Conservation (phyloP, 2,329 filamentous ascomycete genomes). For the Sarocladium oryzae region DNA sequence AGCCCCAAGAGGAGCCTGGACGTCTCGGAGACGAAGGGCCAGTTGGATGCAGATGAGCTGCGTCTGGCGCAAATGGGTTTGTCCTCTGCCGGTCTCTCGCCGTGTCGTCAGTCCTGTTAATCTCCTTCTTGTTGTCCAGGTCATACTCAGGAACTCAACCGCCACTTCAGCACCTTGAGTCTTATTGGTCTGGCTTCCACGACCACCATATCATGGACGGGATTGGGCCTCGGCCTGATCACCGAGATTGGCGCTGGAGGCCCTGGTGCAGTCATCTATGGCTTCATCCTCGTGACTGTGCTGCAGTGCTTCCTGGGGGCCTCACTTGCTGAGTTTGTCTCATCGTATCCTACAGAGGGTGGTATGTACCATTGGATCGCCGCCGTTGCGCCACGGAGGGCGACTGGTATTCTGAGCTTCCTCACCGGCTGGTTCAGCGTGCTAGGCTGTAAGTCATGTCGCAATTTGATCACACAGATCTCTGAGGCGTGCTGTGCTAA, state of each 20-base stretch:
- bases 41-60: not conserved
- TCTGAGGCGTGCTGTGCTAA: too few relatives aligned
- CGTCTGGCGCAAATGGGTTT: conserved; percentile 15
- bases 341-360: conserved; percentile 40
- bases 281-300: conserved; percentile 40
- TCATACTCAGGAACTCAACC: conserved; percentile 41
- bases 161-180: conserved; percentile 40
- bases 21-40: not conserved
- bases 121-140: conserved; percentile 17
- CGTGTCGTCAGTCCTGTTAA: too few relatives aligned
- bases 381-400: conserved; percentile 33
- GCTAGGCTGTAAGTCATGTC: conserved; percentile 1
- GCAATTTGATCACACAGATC: too few relatives aligned
- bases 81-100: too few relatives aligned
- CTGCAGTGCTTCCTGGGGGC: conserved; percentile 39
- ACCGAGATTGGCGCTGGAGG: conserved; percentile 42
- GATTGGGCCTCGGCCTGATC: conserved; percentile 36
- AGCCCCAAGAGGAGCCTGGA: not conserved
- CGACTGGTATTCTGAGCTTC: conserved; percentile 35
- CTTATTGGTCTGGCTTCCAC: conserved; percentile 42
- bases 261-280: conserved; percentile 42
- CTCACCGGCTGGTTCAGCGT: conserved; percentile 36
- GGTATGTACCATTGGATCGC: conserved; percentile 48
- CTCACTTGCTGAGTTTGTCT: conserved; percentile 41
- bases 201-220: conserved; percentile 44